These are phyloP conservation scores for Pestalotiopsis sp. DNA, from an alignment of 2,329 filamentous ascomycete genomes.

Conservation along the genomic window DNA sequence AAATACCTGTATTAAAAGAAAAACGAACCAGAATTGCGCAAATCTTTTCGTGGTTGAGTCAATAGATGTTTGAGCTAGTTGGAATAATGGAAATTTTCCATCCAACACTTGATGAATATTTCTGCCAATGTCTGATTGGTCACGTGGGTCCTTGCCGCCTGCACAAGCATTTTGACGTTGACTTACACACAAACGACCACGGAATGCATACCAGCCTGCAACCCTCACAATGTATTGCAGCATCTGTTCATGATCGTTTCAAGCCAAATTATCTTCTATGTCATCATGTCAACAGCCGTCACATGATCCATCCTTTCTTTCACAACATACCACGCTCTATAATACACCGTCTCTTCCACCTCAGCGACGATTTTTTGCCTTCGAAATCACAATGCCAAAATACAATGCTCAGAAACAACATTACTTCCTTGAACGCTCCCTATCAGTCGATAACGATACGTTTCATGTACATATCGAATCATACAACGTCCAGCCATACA, in stretches of 20 bases:
- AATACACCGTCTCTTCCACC: too few species aligned
- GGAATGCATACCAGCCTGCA: not conserved
- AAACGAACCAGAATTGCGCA: not conserved
- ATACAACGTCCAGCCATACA: conserved; percentile 4
- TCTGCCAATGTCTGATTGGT: conserved; percentile 1
- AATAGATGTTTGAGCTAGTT: not conserved
- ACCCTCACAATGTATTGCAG: too few species aligned
- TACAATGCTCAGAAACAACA: not conserved
- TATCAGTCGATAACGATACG: not conserved
- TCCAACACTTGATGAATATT: conserved; percentile 1
- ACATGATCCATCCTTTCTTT: too few species aligned
- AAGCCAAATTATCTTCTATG: too few species aligned
- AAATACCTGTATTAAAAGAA: not conserved
- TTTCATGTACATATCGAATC: conserved; percentile 7
- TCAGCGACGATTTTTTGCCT: too few species aligned
- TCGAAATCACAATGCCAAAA: too few species aligned
- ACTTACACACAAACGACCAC: not conserved
- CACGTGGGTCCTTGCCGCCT: not conserved
- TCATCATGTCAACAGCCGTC: too few species aligned
- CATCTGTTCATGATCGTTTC: too few species aligned
- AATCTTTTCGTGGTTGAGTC: not conserved
- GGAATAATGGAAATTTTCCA: not conserved
- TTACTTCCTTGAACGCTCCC: not conserved
- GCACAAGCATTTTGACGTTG: not conserved
- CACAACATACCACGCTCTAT: too few species aligned